phyloP scores from a whole-genome alignment of 2,329 filamentous ascomycete genomes.

The Alternaria conjuncta region DNA sequence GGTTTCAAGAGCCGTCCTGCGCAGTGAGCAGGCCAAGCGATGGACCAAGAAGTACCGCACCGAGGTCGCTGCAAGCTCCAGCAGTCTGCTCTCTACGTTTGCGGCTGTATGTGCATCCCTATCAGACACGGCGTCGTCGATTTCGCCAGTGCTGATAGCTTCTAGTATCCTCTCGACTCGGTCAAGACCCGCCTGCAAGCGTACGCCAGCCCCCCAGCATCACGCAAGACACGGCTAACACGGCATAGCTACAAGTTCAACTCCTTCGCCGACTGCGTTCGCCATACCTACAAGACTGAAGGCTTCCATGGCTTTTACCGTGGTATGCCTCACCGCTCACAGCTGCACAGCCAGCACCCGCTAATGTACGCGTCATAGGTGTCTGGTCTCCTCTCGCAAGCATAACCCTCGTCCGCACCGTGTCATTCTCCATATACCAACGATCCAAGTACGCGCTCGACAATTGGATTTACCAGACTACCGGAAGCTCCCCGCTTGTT shows the following conservation, averaged over 20 bases:
- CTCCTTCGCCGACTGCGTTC: constrained; percentile 75
- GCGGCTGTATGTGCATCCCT: constrained; percentile 60
- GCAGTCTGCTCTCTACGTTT: constrained; percentile 79
- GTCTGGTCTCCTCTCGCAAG: constrained; percentile 81
- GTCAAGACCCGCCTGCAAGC: constrained; percentile 91
- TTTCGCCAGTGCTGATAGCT: constrained; percentile 25
- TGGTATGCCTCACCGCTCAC: constrained; percentile 51
- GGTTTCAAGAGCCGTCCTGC: constrained; percentile 43
- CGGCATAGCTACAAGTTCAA: constrained; percentile 69
- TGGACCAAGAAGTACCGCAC: constrained; percentile 80
- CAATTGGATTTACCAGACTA: constrained; percentile 68
- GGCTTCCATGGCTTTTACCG: constrained; percentile 60
- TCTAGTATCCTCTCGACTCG: constrained; percentile 79
- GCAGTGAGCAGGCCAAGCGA: constrained; percentile 54
- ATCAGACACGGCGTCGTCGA: too few relatives aligned
- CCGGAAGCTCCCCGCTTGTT: constrained; percentile 73
- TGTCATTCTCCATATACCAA: constrained; percentile 83
- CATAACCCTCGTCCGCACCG: constrained; percentile 77
- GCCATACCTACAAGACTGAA: constrained; percentile 70
- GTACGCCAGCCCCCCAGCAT: constrained; percentile 33
- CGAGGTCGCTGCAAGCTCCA: constrained; percentile 78
- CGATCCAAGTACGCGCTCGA: constrained; percentile 76
- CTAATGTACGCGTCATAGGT: constrained; percentile 51
- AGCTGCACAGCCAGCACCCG: constrained; percentile 6
- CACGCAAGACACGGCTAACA: constrained; percentile 21